A percentile compares a stretch with the other conserved stretches of the same genome.
phyloP scores from a whole-genome alignment of 176 grass and related monocot species.

The Rhipidocladum racemiflorum region DNA sequence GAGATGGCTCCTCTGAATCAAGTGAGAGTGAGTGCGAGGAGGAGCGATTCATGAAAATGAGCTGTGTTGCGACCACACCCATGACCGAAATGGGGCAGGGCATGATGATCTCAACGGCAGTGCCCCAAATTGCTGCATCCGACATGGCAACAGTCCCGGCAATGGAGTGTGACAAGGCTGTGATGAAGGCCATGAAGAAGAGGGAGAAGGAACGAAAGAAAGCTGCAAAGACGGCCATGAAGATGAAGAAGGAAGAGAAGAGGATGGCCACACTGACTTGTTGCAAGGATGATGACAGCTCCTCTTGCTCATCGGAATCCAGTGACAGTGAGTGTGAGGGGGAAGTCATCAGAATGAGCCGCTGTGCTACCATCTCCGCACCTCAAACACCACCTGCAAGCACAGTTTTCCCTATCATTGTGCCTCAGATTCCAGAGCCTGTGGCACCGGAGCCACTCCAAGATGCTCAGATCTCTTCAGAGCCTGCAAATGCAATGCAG shows the following conservation, averaged over 20 bases:
- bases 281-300: slow-evolving; percentile 41
- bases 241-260: slow-evolving; percentile 49
- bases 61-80: not conserved
- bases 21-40: slow-evolving; percentile 46
- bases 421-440: slow-evolving; percentile 29
- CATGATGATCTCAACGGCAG: not conserved
- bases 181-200: slow-evolving; percentile 57
- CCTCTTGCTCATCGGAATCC: slow-evolving; percentile 59
- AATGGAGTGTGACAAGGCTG: slow-evolving; percentile 23
- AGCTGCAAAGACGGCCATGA: slow-evolving; percentile 46
- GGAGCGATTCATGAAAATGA: not conserved
- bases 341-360: slow-evolving; percentile 28
- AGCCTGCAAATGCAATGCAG: not conserved
- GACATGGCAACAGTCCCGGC: not conserved
- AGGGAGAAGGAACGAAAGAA: slow-evolving; percentile 55
- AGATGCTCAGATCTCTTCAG: not conserved
- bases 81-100: not conserved
- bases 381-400: not conserved
- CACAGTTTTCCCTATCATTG: slow-evolving; percentile 1
- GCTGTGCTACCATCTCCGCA: slow-evolving; percentile 1
- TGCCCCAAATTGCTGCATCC: not conserved
- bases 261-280: slow-evolving; percentile 16
- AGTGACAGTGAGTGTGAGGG: slow-evolving; percentile 47
- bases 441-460: not conserved
- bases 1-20: slow-evolving; percentile 37